Evolutionary conservation across 139 green algal species (phyloP).

Genomic region (Chlamydomonas sphaeroides): DNA sequence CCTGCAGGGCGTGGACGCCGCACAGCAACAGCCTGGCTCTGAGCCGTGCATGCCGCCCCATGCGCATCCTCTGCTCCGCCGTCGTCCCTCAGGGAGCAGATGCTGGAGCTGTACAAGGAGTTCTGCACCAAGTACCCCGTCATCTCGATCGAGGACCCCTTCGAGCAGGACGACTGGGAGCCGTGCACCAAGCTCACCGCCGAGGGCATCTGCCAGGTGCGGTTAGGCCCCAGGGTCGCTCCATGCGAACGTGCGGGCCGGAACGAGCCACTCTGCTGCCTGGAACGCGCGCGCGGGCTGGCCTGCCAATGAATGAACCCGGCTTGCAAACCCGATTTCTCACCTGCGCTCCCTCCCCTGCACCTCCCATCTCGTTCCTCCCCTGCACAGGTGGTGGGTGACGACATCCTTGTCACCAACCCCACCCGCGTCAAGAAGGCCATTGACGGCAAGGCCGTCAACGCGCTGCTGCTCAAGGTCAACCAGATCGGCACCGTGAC

Average conservation of each 20-base stretch:
- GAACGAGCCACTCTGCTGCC: no score
- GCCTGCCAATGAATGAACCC: no score
- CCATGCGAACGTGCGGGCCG: no score
- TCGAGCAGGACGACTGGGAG: slow-evolving; percentile 99
- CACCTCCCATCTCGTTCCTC: no score
- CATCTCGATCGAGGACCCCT: slow-evolving; percentile 98
- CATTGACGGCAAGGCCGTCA: slow-evolving; percentile 95
- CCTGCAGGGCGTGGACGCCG: no score
- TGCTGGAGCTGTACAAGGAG: slow-evolving; percentile 93
- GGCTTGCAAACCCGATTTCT: no score
- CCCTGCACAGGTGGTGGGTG: slow-evolving; percentile 95
- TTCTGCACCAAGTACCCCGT: slow-evolving; percentile 93
- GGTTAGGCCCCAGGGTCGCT: no score
- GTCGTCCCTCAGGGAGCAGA: slow-evolving; percentile 50
- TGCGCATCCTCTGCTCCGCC: no score
- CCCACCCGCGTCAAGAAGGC: slow-evolving; percentile 87
- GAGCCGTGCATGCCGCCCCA: not conserved
- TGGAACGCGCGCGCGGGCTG: no score
- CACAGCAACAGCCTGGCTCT: no score
- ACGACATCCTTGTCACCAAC: slow-evolving; percentile 99
- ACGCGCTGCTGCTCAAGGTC: slow-evolving; percentile 98
- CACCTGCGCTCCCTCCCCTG: no score
- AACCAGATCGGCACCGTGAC: slow-evolving; percentile 98
- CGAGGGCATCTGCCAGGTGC: slow-evolving; percentile 84
- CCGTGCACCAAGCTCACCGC: slow-evolving; percentile 78